Conservation (phyloP, 2,329 filamentous ascomycete genomes). For the Ophiostoma triangulosporum region DNA sequence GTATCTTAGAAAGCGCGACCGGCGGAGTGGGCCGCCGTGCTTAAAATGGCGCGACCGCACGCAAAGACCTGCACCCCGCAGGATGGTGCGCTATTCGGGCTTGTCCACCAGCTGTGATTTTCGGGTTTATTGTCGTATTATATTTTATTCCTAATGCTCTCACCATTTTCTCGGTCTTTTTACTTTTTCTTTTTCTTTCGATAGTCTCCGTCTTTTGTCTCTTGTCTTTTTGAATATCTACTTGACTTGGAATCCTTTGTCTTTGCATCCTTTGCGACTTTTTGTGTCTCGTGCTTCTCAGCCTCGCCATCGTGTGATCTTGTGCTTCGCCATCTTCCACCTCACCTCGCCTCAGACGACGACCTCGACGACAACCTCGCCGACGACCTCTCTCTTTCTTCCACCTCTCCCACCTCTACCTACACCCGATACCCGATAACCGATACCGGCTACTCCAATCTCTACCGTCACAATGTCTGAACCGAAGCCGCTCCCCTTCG, state of each 20-base stretch:
- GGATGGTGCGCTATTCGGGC: conserved; percentile 1
- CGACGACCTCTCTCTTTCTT: neutral
- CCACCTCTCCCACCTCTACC: neutral
- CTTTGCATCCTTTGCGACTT: conserved; percentile 1
- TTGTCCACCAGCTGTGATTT: neutral
- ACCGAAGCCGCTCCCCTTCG: conserved; percentile 67
- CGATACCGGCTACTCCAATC: neutral
- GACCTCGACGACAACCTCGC: too few species aligned
- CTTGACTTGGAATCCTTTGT: neutral
- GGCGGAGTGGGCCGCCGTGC: conserved; percentile 1
- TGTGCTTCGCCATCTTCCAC: neutral
- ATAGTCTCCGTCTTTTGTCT: neutral
- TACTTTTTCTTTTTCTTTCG: neutral
- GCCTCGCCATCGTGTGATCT: neutral
- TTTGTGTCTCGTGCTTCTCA: neutral
- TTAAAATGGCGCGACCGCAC: neutral
- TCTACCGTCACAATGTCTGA: conserved; percentile 40
- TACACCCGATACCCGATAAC: neutral
- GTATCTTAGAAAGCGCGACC: neutral
- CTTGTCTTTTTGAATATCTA: neutral
- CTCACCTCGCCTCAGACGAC: too few species aligned
- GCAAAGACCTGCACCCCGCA: neutral
- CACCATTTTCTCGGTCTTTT: conserved; percentile 3
- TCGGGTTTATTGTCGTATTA: neutral
- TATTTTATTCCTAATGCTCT: neutral